Evolutionary conservation across 2,329 filamentous ascomycete species (phyloP).

Genomic region (Cercospora citrullina): DNA sequence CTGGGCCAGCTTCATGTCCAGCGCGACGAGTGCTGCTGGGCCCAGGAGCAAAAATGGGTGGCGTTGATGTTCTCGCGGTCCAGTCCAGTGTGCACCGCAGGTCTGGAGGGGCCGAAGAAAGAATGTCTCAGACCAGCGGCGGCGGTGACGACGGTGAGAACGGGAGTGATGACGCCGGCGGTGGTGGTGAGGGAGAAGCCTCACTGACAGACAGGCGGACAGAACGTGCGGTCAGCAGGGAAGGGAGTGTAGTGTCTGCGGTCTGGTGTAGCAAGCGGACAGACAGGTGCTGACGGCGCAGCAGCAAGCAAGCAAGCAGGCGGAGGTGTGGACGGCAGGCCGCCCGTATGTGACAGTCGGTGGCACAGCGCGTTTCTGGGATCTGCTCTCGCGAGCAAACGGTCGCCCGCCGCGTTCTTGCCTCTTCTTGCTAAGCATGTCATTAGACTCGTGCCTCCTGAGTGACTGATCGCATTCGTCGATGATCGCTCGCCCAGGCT

Average conservation of each 20-base stretch:
- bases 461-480: background rate
- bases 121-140: background rate
- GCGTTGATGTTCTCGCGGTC: background rate
- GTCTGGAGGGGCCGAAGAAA: background rate
- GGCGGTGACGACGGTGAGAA: background rate
- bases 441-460: background rate
- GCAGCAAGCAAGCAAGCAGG: background rate
- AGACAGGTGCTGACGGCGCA: constrained; percentile 15
- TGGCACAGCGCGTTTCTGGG: constrained; percentile 19
- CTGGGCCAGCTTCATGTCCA: constrained; percentile 3
- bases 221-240: constrained; percentile 6
- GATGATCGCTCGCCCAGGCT: background rate
- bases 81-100: constrained; percentile 1
- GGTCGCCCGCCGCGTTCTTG: constrained; percentile 11
- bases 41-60: background rate
- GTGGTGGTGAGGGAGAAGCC: constrained; percentile 9
- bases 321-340: constrained; percentile 6
- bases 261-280: constrained; percentile 15
- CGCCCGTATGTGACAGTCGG: constrained; percentile 20
- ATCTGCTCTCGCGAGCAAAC: constrained; percentile 19
- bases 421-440: constrained; percentile 1
- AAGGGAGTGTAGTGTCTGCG: constrained; percentile 13
- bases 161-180: background rate
- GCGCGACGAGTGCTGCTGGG: background rate
- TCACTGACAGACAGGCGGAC: background rate